A percentile compares a stretch with the other conserved stretches of the same genome.
These are phyloP conservation scores for Cudoniella acicularis DNA, from an alignment of 495 filamentous ascomycete genomes.

Conservation along the genomic window DNA sequence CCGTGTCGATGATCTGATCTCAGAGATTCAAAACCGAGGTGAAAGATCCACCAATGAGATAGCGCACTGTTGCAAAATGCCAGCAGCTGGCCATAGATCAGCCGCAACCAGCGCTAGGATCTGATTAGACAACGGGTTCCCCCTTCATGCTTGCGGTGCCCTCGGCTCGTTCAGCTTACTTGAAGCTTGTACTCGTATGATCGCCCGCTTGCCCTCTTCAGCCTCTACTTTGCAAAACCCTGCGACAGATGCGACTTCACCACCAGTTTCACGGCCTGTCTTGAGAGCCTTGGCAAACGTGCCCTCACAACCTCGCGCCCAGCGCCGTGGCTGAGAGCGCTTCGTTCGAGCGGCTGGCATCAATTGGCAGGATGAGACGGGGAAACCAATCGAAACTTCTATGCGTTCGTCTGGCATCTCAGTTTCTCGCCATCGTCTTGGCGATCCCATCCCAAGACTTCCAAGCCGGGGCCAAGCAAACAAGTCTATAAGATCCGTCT, in stretches of 20 bases:
- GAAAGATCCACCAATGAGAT: not conserved
- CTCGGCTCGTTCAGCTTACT: no score
- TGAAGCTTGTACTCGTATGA: no score
- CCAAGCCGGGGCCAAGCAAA: not conserved
- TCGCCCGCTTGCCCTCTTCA: not conserved
- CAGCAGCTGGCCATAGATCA: no score
- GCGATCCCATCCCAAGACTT: not conserved
- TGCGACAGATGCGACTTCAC: not conserved
- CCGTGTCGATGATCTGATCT: not conserved
- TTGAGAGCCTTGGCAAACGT: not conserved
- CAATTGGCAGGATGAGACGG: conserved; percentile 14
- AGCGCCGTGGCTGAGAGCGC: not conserved
- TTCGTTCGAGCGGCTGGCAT: not conserved
- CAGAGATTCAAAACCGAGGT: not conserved
- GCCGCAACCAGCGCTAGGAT: no score
- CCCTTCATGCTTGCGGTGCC: not conserved
- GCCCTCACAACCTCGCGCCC: not conserved
- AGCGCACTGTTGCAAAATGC: no score
- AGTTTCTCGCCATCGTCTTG: not conserved
- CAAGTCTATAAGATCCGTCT: conserved; percentile 1
- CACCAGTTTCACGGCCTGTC: not conserved
- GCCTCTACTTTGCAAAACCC: not conserved
- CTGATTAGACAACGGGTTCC: no score
- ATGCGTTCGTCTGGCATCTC: conserved; percentile 3
- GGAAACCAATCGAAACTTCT: conserved; percentile 20